Conservation (phyloP, 1,139 yeast genomes). For the Debaryomyces udenii region DNA sequence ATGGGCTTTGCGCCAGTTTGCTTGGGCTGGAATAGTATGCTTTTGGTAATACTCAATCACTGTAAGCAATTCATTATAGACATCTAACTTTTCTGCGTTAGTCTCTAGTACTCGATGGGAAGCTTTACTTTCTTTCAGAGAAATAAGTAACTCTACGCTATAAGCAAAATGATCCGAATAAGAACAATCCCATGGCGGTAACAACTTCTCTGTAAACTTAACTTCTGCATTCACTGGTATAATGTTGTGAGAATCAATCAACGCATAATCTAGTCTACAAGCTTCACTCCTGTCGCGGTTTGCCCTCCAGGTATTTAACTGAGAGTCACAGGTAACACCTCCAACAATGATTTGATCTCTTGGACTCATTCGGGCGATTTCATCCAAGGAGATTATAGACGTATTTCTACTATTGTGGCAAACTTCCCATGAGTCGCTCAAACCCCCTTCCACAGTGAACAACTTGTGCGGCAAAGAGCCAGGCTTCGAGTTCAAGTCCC, state of each 20-base stretch:
- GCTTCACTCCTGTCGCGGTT: constrained; percentile 69
- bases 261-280: constrained; percentile 86
- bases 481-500: constrained; percentile 89
- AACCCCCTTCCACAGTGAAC: constrained; percentile 67
- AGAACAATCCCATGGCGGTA: constrained; percentile 60
- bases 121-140: constrained; percentile 12
- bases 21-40: constrained; percentile 61
- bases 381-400: constrained; percentile 25
- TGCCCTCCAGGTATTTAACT: constrained; percentile 83
- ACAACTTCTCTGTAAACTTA: constrained; percentile 68
- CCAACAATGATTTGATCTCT: constrained; percentile 69
- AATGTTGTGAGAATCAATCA: constrained; percentile 62
- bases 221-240: constrained; percentile 64
- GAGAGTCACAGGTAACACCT: constrained; percentile 90
- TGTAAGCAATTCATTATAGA: constrained; percentile 58
- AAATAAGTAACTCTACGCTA: constrained; percentile 50
- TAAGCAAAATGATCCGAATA: constrained; percentile 95
- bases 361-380: constrained; percentile 58
- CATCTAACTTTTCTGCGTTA: constrained; percentile 28
- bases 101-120: constrained; percentile 13
- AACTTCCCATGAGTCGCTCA: constrained; percentile 84
- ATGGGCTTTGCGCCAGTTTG: constrained; percentile 65
- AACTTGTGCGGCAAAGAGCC: constrained; percentile 81
- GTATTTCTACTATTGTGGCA: constrained; percentile 47
- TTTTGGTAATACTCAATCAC: constrained; percentile 59